These are phyloP conservation scores for Perilla frutescens DNA, from an alignment of 257 asterid genomes.

Conservation along the genomic window DNA sequence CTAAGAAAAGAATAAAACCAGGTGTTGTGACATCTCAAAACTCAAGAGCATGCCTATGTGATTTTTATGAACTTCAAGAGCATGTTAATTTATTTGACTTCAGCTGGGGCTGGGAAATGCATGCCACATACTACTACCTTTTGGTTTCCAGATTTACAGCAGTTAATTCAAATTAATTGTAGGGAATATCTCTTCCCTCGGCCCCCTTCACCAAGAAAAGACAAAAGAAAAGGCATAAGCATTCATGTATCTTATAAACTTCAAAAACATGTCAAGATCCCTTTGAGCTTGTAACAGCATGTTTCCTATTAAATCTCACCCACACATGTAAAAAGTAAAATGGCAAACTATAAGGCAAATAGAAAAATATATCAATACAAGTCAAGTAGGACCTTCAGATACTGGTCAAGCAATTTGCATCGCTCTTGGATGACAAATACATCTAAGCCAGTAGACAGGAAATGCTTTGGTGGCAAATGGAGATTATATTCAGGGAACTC, in stretches of 20 bases:
- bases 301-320: no score
- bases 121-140: slow-evolving; percentile 1
- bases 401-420: slow-evolving; percentile 85
- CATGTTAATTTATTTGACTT: slow-evolving; percentile 1
- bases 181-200: neutral
- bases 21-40: slow-evolving; percentile 14
- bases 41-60: neutral
- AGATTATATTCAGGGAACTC: slow-evolving; percentile 89
- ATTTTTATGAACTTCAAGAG: slow-evolving; percentile 14
- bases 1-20: neutral
- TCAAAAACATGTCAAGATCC: slow-evolving; percentile 13
- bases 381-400: slow-evolving; percentile 75
- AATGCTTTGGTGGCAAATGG: slow-evolving; percentile 98
- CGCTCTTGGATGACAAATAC: slow-evolving; percentile 79
- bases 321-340: slow-evolving; percentile 15
- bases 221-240: neutral
- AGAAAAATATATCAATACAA: slow-evolving; percentile 27
- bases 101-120: neutral
- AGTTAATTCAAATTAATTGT: slow-evolving; percentile 13
- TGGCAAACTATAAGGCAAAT: slow-evolving; percentile 2
- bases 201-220: neutral
- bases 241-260: neutral
- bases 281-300: slow-evolving; percentile 2
- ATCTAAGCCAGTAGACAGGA: slow-evolving; percentile 89
- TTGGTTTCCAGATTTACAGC: slow-evolving; percentile 9